Evolutionary conservation across 2,329 filamentous ascomycete species (phyloP), one percentile per base, ranked within the genome.

Genomic region (Lachnellula suecica): DNA sequence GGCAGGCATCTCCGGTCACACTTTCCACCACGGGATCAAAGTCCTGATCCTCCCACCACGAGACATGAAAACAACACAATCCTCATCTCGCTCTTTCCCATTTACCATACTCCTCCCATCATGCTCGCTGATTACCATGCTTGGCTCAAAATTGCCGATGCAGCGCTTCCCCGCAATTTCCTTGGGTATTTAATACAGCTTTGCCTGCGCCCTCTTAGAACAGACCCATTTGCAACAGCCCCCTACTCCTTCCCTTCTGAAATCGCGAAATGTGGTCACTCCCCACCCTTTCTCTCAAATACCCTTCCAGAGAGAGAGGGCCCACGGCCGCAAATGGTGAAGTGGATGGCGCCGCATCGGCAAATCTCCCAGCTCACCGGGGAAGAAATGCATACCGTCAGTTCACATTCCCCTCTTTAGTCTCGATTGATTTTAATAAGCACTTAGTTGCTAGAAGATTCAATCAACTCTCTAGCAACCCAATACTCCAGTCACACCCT

Each of bases 211-310:
- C 52, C 54, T n/a, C 52, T 64, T 15, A 53, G 58, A 47, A 37
- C 54, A 4, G 52, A 61, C 37, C 57, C 60, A 11, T 62, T 60
- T 29, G 47, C 54, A 27, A 51, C 49, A 9, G 22, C 43, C 7
- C 53, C 56, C 9, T 63, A 60, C 24, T 58, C 62, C 19, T 29
- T 59, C 37, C 54, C 60, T 4, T 56, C 54, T 20, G 60, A 62
- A 31, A 54, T 60, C 4, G 54, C 52, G 11, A 64, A 59, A 52
- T 60, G 60, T 35, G 62, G 62, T 63, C 60, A 27, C 29, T 63
- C 24, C 47, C 40, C 23, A 42, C 43, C n/a, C 22, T n/a, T n/a
- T n/a, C n/a, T n/a, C n/a, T n/a, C n/a, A n/a, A n/a, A n/a, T n/a
- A n/a, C 49, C 13, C 35, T 63, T 11, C 54, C 55, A 31, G 51